Conservation (phyloP, 2,329 filamentous ascomycete genomes). For the Xylariaceae sp. region DNA sequence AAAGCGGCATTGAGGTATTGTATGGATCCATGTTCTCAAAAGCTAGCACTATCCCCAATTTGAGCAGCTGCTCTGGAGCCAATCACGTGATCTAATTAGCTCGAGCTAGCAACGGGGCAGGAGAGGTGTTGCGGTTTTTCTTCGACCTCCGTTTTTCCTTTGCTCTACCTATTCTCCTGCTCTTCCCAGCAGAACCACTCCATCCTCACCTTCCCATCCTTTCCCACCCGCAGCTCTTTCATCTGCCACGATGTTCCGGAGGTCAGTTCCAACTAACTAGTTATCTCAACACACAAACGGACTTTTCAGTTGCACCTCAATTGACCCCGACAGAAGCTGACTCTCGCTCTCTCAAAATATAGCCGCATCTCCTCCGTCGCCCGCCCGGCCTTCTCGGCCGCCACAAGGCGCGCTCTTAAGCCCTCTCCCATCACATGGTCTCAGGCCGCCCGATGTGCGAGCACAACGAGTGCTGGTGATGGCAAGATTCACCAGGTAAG, state of each 20-base stretch:
- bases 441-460: conserved; percentile 56
- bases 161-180: conserved; percentile 22
- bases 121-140: conserved; percentile 21
- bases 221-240: conserved; percentile 61
- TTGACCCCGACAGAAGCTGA: conserved; percentile 53
- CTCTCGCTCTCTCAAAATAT: conserved; percentile 30
- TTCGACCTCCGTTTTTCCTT: conserved; percentile 23
- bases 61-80: conserved; percentile 4
- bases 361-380: conserved; percentile 65
- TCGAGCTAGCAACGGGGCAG: conserved; percentile 14
- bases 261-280: conserved; percentile 65
- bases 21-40: too few relatives aligned
- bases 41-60: conserved; percentile 4
- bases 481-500: conserved; percentile 68
- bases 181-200: conserved; percentile 36
- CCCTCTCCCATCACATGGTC: conserved; percentile 53
- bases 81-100: conserved; percentile 21
- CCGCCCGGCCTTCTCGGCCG: conserved; percentile 55
- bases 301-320: too few relatives aligned
- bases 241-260: conserved; percentile 80
- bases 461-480: conserved; percentile 54
- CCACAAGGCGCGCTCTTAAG: conserved; percentile 54
- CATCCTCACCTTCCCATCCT: conserved; percentile 51
- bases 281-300: too few relatives aligned
- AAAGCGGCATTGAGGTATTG: too few relatives aligned